Evolutionary conservation across 441 rosid species (phyloP).

Genomic region (Corymbia calophylla): DNA sequence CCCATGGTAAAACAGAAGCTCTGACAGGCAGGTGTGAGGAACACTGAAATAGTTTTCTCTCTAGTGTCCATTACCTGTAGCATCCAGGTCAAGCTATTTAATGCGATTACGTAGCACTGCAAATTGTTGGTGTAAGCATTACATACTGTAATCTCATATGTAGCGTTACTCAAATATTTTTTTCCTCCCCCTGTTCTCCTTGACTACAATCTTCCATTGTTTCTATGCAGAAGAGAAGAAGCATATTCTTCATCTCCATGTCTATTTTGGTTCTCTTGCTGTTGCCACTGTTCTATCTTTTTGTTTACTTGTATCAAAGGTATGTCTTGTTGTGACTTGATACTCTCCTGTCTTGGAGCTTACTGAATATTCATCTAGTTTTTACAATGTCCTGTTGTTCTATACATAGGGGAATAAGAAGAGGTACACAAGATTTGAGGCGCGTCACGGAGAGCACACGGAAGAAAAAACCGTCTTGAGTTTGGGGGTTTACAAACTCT

Average conservation of each 20-base stretch:
- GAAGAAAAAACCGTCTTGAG: slow-evolving; percentile 40
- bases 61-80: not conserved
- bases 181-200: not conserved
- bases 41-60: not conserved
- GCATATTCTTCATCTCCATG: slow-evolving; percentile 16
- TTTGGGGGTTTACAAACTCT: not conserved
- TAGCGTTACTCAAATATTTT: not conserved
- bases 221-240: slow-evolving; percentile 24
- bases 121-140: not conserved
- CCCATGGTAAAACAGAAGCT: not conserved
- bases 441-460: slow-evolving; percentile 24
- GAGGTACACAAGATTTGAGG: slow-evolving; percentile 31
- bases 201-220: not conserved
- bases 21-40: not conserved
- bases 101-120: not conserved
- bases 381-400: not conserved
- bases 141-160: not conserved
- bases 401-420: slow-evolving; percentile 35
- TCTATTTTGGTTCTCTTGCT: slow-evolving; percentile 30
- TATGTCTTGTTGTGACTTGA: slow-evolving; percentile 4
- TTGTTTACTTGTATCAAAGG: slow-evolving; percentile 44
- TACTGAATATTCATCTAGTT: not conserved
- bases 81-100: not conserved
- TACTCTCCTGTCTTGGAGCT: not conserved
- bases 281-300: slow-evolving; percentile 35